Evolutionary conservation across 148 eudicot species (phyloP).

Genomic region (Rhododendron vialii): DNA sequence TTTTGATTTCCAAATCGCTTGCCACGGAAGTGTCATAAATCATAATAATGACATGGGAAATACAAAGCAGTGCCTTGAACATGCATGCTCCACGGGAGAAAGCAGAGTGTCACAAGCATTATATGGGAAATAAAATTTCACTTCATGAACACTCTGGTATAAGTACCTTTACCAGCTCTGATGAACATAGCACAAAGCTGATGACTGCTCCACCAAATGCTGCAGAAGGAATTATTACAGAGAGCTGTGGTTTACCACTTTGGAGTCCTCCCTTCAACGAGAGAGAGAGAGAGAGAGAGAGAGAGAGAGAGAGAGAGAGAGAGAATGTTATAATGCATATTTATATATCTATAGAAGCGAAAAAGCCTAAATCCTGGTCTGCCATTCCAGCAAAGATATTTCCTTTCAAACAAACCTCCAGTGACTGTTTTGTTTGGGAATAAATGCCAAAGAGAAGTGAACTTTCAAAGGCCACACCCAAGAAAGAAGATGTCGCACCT

Average conservation of each 20-base stretch:
- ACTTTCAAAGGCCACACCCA: conserved; percentile 92
- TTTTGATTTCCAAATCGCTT: too few species aligned
- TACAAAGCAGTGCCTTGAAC: conserved; percentile 64
- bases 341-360: neutral
- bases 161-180: conserved; percentile 80
- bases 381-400: neutral
- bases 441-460: conserved; percentile 87
- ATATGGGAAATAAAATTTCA: neutral
- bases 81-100: conserved; percentile 94
- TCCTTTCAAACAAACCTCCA: conserved; percentile 49
- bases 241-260: conserved; percentile 55
- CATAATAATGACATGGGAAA: neutral
- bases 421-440: conserved; percentile 68
- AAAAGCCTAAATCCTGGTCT: neutral
- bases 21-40: neutral
- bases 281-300: neutral
- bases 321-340: neutral
- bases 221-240: conserved; percentile 73
- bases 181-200: conserved; percentile 74
- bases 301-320: neutral
- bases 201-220: conserved; percentile 70
- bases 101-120: neutral
- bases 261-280: conserved; percentile 47
- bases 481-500: conserved; percentile 84
- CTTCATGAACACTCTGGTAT: conserved; percentile 3